phyloP scores from a whole-genome alignment of 352 stramenopile species.

The Pythium oligandrum region DNA sequence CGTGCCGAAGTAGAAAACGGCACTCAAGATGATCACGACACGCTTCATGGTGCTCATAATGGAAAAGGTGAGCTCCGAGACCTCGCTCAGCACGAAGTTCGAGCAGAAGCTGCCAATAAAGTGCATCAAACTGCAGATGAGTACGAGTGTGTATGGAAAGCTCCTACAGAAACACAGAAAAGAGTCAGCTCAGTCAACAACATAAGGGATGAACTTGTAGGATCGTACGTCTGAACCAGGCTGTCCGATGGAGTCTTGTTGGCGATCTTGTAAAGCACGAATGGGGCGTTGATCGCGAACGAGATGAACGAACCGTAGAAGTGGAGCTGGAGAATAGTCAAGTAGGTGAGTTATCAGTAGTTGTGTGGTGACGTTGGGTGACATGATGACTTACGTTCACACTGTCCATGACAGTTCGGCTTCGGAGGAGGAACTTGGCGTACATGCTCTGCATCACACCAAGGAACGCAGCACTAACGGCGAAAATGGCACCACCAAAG shows the following conservation, averaged over 20 bases:
- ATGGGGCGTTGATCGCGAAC: slow-evolving; percentile 78
- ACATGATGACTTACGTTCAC: slow-evolving; percentile 59
- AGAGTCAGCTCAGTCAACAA: background rate
- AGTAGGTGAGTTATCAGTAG: background rate
- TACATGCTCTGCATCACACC: slow-evolving; percentile 87
- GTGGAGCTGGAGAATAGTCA: slow-evolving; percentile 46
- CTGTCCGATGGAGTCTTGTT: no score
- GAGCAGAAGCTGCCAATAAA: slow-evolving; percentile 79
- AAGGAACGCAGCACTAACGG: slow-evolving; percentile 64
- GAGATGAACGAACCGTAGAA: slow-evolving; percentile 84
- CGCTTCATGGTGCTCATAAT: slow-evolving; percentile 90
- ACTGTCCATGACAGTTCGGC: slow-evolving; percentile 68
- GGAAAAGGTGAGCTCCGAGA: slow-evolving; percentile 85
- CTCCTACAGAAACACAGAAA: slow-evolving; percentile 19
- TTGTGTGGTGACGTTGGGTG: background rate
- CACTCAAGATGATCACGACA: slow-evolving; percentile 82
- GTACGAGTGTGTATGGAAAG: slow-evolving; percentile 69
- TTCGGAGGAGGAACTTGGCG: slow-evolving; percentile 79
- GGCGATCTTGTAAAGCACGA: slow-evolving; percentile 33
- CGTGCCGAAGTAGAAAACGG: slow-evolving; percentile 84
- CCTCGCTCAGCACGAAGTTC: slow-evolving; percentile 77
- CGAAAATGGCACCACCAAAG: slow-evolving; percentile 60
- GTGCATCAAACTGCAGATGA: slow-evolving; percentile 81
- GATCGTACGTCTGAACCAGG: no score
- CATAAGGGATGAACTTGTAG: background rate